Conservation (phyloP, 306 rosid species). For the Lithocarpus polystachyus region DNA sequence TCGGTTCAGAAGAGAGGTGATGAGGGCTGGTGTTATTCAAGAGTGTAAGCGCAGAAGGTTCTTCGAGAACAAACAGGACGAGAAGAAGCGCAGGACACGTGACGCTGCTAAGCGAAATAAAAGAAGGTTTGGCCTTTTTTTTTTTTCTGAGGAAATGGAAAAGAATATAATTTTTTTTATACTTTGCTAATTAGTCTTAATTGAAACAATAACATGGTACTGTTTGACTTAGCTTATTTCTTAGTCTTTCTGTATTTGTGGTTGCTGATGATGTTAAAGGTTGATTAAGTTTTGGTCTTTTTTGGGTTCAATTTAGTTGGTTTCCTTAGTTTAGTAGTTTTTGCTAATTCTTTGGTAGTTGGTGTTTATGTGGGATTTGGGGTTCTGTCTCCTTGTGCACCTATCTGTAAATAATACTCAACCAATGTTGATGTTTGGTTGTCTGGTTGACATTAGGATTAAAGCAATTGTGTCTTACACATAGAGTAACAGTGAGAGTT, state of each 20-base stretch:
- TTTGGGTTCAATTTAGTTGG: background rate
- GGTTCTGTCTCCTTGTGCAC: too few relatives aligned
- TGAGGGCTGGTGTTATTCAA: conserved; percentile 77
- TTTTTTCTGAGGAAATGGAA: background rate
- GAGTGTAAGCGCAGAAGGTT: conserved; percentile 65
- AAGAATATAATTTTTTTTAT: background rate
- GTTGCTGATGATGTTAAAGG: background rate
- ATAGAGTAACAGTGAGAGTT: background rate
- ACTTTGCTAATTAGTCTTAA: background rate
- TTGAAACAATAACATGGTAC: background rate
- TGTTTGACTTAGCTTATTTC: background rate
- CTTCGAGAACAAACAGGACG: conserved; percentile 68
- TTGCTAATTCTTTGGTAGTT: background rate
- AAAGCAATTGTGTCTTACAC: background rate
- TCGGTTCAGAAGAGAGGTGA: conserved; percentile 75
- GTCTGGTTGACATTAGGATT: background rate
- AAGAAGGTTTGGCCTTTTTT: conserved; percentile 42
- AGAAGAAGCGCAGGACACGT: conserved; percentile 67
- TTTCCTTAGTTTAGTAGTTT: background rate
- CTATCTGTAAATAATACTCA: too few relatives aligned
- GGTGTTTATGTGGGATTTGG: background rate
- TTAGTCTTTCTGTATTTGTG: too few relatives aligned
- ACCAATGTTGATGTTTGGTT: too few relatives aligned
- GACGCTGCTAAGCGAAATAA: conserved; percentile 89
- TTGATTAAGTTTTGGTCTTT: background rate